Conservation (phyloP, 306 rosid genomes). For the Cicer judaicum region DNA sequence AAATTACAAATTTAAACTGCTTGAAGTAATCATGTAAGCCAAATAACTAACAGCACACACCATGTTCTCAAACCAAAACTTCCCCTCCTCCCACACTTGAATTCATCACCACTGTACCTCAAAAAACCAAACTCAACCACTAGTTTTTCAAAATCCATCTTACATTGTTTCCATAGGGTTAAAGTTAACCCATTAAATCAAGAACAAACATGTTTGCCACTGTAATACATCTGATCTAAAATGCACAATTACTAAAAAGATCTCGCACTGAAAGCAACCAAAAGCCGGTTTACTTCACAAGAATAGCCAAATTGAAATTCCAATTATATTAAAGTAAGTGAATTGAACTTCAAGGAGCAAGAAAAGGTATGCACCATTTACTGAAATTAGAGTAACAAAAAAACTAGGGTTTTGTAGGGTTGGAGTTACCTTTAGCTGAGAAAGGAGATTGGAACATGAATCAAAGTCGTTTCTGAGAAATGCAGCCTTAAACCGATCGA, state of each 20-base stretch:
- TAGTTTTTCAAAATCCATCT: constrained; percentile 17
- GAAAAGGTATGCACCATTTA: background rate
- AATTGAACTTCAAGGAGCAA: constrained; percentile 15
- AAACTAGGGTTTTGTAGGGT: constrained; percentile 54
- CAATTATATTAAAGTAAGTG: background rate
- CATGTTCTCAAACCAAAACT: constrained; percentile 2
- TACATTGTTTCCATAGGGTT: background rate
- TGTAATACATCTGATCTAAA: background rate
- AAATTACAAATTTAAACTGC: background rate
- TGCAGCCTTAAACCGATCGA: constrained; percentile 86
- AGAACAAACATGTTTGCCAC: background rate
- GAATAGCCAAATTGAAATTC: background rate
- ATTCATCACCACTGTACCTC: background rate
- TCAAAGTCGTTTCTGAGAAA: constrained; percentile 65
- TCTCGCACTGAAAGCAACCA: constrained; percentile 1
- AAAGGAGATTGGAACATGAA: constrained; percentile 56
- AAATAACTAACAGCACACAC: background rate
- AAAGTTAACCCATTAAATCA: background rate
- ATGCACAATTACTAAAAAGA: background rate
- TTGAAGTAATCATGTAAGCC: constrained; percentile 17
- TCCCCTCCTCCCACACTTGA: constrained; percentile 1
- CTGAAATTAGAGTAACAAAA: background rate
- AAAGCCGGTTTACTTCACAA: background rate
- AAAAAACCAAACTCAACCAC: background rate
- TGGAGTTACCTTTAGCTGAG: constrained; percentile 75